Evolutionary conservation across 345 rosid genomes (phyloP), one percentile per base, ranked within the genome.

Genomic region (Eucalyptus cladocalyx): DNA sequence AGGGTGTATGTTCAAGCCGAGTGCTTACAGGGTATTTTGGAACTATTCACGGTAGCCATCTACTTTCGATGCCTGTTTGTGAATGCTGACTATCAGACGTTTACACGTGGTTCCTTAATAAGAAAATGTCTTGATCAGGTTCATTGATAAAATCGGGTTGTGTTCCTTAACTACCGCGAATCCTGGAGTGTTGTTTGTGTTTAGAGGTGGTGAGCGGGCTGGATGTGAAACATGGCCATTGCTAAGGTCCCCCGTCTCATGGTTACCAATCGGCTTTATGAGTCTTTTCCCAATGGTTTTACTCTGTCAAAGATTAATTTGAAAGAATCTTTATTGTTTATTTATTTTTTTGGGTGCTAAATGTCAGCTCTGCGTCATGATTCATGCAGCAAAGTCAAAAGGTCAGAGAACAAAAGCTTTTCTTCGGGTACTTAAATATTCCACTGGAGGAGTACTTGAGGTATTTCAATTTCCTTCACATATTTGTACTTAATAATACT

Each of bases 381-480:
- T 89, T 89, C 89, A 58, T 93, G 92, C 98, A 97, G 99, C 93
- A 32, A 94, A 95, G 94, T 91, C 96, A 14, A 97, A 95, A 93
- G 96, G 94, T 80, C 95, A 92, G 80, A 89, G 94, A 53, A 93
- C 94, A 89, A 96, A 97, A 93, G 98, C 99, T 91, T 95, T 95
- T 94, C 98, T 98, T 91, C 97, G 99, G 87, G 99, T 98, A 40
- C 89, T 98, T 89, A 98, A 98, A 90, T 96, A 97, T 91, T 96
- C 99, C 87, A 95, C 94, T 34, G 99, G 99, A 89, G 99, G 98
- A 88, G 98, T 98, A 45, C 98, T 97, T 37, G 99, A 98, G 99
- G 99, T 98, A 95, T 49, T 90, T 90, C 80, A 88, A 37, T 90
- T 80, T 80, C 40, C 87, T 23, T 80, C 47, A 65, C 42, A 48